Evolutionary conservation across 2,329 filamentous ascomycete species (phyloP), one percentile per base, ranked within the genome.

Genomic region (Leptographium galeiforme): DNA sequence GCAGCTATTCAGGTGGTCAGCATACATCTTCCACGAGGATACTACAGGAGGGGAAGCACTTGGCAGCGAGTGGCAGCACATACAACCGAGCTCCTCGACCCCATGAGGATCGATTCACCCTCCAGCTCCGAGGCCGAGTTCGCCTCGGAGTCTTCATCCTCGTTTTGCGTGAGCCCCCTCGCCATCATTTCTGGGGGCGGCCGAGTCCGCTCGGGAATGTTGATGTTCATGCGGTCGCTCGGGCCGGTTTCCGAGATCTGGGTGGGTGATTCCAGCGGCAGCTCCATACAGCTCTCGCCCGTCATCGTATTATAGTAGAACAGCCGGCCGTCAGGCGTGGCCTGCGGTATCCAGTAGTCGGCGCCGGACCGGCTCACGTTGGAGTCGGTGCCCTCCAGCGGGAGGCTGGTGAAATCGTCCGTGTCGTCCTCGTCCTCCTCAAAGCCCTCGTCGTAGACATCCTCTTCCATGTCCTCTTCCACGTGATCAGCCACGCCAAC

Each of bases 301-400:
- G 93, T 98, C 72, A 96, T 82, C 57, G 91, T 97, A 68, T 98
- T 98, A 76, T 95, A 97, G 71, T 97, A 98, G 69, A 94, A 98
- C 30, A 98, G 71, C 54, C 90, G 80, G 52, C 93, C 93, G 66
- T 97, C 90, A 1, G 88, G 81, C 0, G 93, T 98, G 14, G 90
- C 93, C 71, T 98, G 93, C 18, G 93, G 93, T 60, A 98, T 95
- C 93, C 93, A 98, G 66, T 95, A 98, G 59, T 94, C 91, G 47
- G 91, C 89, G 66, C 91, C 84, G 61, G 93, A 90, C 63, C 87
- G 86, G 63, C 84, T 83, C 58, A 69, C 74, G 30, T 57, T 63
- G 16, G 68, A 68, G 47, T 77, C 77, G 19, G 76, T 74, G 50
- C 82, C 82, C 63, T 94, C 88, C 50, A 89, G 76, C 7, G 85